Evolutionary conservation across 176 grass and related monocot species (phyloP), one percentile per base, ranked within the genome.

Genomic region (Thalia dealbata): DNA sequence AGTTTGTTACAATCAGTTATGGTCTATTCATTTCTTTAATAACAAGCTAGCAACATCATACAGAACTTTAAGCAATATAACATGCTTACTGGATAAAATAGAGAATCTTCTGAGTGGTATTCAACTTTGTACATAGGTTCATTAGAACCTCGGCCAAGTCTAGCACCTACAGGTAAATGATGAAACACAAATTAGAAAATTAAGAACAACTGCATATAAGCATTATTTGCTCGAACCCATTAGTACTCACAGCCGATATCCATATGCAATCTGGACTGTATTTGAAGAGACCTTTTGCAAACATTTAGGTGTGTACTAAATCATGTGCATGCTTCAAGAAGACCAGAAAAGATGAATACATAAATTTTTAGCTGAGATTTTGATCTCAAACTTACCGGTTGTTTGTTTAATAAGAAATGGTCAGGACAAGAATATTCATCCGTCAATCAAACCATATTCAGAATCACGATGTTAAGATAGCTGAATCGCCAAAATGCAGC

Each of bases 121-220:
- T 81, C 74, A 75, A 86, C 72, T 62, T 78, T 81, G 75, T 78
- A 86, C 77, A 76, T 86, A 44, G 84, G 84, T 67, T 86, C 84
- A 61, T 79, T 74, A 75, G 82, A 80, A 86, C 74, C 81, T 18
- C 84, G 58, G 24, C 84, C 84, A 78, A 86, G 78, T 75, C 74
- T 69, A 59, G 61, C 70, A 78, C 84, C 84, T 86, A 50, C 28
- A 72, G 61, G 43, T 27, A 71, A 43, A 72, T 21, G 54, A 56
- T 22, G 54, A 56, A 56, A n/a, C 18, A 56, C 6, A 23, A 56
- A 56, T 21, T 1, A 56, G 22, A n/a, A 23, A 6, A 56, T n/a
- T 21, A 56, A 21, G 54, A 56, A n/a, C 54, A 56, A 56, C 21
- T 6, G 3, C 54, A 18, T 38, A 38, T 38, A 38, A 38, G 32